Evolutionary conservation across 805 yeast species (phyloP).

Genomic region (Pichia occidentalis): DNA sequence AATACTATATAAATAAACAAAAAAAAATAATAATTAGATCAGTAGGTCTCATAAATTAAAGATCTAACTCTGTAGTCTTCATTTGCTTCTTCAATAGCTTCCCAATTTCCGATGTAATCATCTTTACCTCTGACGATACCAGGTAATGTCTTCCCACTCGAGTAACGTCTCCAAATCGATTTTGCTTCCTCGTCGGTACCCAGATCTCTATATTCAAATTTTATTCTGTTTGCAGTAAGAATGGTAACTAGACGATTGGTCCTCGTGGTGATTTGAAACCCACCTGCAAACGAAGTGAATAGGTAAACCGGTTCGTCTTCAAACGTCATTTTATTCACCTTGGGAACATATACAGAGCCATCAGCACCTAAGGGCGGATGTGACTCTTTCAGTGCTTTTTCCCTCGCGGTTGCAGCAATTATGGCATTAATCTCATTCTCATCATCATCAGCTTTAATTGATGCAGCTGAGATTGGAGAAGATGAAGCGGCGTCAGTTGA

Average conservation of each 20-base stretch:
- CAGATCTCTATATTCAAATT: conserved; percentile 64
- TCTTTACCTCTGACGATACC: conserved; percentile 81
- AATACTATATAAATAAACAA: not conserved
- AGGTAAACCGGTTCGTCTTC: conserved; percentile 62
- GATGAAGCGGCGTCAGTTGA: too few relatives aligned
- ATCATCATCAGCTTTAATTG: conserved; percentile 9
- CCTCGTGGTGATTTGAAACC: conserved; percentile 68
- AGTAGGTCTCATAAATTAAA: conserved; percentile 58
- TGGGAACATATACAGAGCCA: conserved; percentile 30
- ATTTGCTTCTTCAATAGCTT: conserved; percentile 79
- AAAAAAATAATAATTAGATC: conserved; percentile 6
- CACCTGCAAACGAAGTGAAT: conserved; percentile 84
- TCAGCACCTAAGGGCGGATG: conserved; percentile 5
- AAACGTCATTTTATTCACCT: conserved; percentile 28
- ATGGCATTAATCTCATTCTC: conserved; percentile 22
- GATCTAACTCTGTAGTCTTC: conserved; percentile 66
- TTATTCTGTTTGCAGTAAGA: conserved; percentile 63
- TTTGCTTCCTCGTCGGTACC: conserved; percentile 87
- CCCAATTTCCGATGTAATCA: conserved; percentile 78
- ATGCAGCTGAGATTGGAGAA: too few relatives aligned
- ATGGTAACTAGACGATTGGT: conserved; percentile 74
- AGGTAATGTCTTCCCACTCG: conserved; percentile 70
- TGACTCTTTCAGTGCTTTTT: conserved; percentile 15
- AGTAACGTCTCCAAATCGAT: conserved; percentile 71
- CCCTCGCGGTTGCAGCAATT: conserved; percentile 25